phyloP scores from a whole-genome alignment of 2,329 filamentous ascomycete genomes.

The Claviceps arundinis region DNA sequence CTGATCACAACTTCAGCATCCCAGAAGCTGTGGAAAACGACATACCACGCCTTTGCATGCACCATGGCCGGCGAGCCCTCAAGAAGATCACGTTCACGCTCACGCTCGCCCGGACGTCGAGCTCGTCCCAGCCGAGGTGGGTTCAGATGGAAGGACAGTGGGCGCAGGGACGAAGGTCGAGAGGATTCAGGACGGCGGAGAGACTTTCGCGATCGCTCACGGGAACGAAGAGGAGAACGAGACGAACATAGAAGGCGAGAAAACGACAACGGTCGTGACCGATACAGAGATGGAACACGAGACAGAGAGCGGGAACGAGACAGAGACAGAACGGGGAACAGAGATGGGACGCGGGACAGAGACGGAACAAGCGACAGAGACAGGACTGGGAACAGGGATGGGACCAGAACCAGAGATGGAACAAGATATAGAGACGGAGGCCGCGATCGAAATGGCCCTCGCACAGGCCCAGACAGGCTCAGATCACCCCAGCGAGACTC shows the following conservation, averaged over 20 bases:
- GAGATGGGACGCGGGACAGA: slow-evolving; percentile 16
- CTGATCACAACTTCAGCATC: not conserved
- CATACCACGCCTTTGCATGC: not conserved
- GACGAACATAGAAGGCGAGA: slow-evolving; percentile 12
- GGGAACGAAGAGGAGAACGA: slow-evolving; percentile 18
- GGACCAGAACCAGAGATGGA: slow-evolving; percentile 15
- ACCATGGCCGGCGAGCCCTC: slow-evolving; percentile 14
- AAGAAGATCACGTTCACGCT: slow-evolving; percentile 14
- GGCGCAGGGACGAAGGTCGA: slow-evolving; percentile 29
- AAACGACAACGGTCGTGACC: slow-evolving; percentile 17
- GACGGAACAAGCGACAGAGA: slow-evolving; percentile 16
- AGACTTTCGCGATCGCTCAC: slow-evolving; percentile 32
- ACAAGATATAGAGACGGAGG: slow-evolving; percentile 10
- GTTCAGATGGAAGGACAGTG: slow-evolving; percentile 47
- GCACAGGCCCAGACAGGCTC: slow-evolving; percentile 7
- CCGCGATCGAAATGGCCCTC: slow-evolving; percentile 13
- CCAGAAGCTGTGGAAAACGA: not conserved
- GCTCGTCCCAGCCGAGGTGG: slow-evolving; percentile 25
- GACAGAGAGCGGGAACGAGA: slow-evolving; percentile 18
- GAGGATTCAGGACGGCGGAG: slow-evolving; percentile 23
- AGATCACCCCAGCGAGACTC: slow-evolving; percentile 13
- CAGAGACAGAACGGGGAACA: slow-evolving; percentile 11
- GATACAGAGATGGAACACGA: slow-evolving; percentile 14
- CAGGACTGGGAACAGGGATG: slow-evolving; percentile 13
- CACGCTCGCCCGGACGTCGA: slow-evolving; percentile 14